phyloP scores from a whole-genome alignment of 2,329 filamentous ascomycete genomes.

The Meredithiella fracta region DNA sequence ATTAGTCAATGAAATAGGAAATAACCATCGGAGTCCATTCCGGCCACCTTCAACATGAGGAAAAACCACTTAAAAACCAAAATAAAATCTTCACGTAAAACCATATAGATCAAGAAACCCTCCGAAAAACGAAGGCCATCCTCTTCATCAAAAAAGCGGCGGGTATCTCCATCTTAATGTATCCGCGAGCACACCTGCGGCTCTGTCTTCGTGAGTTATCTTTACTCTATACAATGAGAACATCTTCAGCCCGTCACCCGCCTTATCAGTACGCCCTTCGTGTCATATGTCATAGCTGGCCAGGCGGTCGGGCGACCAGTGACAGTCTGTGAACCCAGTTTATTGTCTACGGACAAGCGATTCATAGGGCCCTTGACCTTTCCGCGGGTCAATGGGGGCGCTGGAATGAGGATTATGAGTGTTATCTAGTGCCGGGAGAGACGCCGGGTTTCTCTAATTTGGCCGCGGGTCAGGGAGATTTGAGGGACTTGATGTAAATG shows the following conservation, averaged over 20 bases:
- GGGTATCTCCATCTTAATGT: neutral
- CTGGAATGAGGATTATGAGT: too few species aligned
- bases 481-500: neutral
- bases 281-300: neutral
- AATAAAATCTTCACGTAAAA: too few species aligned
- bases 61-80: neutral
- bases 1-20: neutral
- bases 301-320: neutral
- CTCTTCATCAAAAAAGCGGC: neutral
- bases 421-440: too few species aligned
- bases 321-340: neutral
- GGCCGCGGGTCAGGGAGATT: too few species aligned
- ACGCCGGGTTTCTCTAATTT: too few species aligned
- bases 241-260: neutral
- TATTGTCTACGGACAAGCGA: too few species aligned
- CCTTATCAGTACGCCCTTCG: conserved; percentile 6
- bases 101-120: neutral
- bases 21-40: neutral
- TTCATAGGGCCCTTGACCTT: too few species aligned
- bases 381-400: too few species aligned
- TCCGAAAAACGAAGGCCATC: neutral
- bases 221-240: neutral
- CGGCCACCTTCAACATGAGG: too few species aligned
- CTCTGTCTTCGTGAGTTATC: neutral
- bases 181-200: neutral